Conservation (phyloP, 2,329 filamentous ascomycete genomes). For the Penicillium crustosum region DNA sequence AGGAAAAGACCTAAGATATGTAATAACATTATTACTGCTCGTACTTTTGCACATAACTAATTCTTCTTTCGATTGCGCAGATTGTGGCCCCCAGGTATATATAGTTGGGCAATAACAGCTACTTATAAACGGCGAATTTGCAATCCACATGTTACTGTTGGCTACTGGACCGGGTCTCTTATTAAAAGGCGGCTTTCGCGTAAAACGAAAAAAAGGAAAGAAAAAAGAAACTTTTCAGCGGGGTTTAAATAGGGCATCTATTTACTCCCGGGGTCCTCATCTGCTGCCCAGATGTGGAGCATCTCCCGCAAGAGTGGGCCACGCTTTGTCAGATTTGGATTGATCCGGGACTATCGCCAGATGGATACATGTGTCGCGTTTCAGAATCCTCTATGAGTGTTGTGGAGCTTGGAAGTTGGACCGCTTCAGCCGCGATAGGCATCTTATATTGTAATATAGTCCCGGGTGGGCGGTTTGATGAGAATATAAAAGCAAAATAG, state of each 20-base stretch:
- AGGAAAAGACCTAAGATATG: not conserved
- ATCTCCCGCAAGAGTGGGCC: not conserved
- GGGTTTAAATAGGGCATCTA: not conserved
- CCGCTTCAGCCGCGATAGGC: not conserved
- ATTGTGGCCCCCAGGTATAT: not conserved
- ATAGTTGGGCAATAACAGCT: not conserved
- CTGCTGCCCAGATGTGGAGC: constrained; percentile 1
- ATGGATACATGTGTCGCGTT: not conserved
- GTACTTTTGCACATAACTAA: constrained; percentile 5
- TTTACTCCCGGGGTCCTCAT: not conserved
- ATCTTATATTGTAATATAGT: not conserved
- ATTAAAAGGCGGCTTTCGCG: not conserved
- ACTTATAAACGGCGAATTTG: not conserved
- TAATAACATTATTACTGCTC: not conserved
- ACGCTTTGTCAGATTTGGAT: not conserved
- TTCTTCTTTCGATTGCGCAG: not conserved
- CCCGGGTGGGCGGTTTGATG: not conserved
- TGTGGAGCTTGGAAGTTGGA: not conserved
- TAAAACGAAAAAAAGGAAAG: not conserved
- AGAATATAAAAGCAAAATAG: not conserved
- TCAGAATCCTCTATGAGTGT: not conserved
- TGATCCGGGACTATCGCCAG: not conserved
- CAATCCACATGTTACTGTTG: not conserved
- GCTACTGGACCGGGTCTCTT: not conserved
- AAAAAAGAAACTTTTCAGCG: not conserved